These are phyloP conservation scores for Thermomucor indicae-seudaticae DNA, from an alignment of 371 early-diverging fungal genomes.

Conservation along the genomic window DNA sequence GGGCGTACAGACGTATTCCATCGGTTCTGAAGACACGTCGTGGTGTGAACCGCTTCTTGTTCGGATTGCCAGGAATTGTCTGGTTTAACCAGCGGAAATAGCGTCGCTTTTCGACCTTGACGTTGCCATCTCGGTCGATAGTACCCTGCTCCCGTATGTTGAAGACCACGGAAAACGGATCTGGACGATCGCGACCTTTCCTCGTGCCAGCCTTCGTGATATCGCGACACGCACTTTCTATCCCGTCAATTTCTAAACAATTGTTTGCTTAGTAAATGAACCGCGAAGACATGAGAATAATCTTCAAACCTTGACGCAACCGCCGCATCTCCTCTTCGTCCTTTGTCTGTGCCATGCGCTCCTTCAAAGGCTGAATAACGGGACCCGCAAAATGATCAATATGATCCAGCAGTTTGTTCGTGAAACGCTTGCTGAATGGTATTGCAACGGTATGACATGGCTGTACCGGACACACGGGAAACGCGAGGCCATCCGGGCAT, in stretches of 20 bases:
- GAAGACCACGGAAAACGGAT: conserved; percentile 3
- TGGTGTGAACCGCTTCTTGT: neutral
- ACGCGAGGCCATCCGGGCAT: neutral
- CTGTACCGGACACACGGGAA: neutral
- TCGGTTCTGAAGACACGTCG: conserved; percentile 1
- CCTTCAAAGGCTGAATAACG: neutral
- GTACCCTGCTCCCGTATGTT: conserved; percentile 1
- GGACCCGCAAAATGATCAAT: neutral
- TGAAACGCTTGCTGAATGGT: neutral
- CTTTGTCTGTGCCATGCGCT: no score
- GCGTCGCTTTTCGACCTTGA: neutral
- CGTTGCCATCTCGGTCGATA: neutral
- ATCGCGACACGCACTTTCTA: no score
- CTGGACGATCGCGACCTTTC: neutral
- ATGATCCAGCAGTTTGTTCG: neutral
- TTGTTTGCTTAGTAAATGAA: no score
- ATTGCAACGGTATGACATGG: neutral
- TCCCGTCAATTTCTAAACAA: no score
- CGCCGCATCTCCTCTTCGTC: no score
- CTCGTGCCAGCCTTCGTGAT: no score
- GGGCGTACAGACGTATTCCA: neutral
- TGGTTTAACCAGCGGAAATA: conserved; percentile 2
- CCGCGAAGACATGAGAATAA: no score
- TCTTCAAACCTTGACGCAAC: no score
- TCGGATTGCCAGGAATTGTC: neutral